Percentiles rank a stretch among this genome's conserved stretches.
These are phyloP conservation scores for Paecilomyces variotii DNA, from an alignment of 2,329 filamentous ascomycete species.

Conservation along the genomic window DNA sequence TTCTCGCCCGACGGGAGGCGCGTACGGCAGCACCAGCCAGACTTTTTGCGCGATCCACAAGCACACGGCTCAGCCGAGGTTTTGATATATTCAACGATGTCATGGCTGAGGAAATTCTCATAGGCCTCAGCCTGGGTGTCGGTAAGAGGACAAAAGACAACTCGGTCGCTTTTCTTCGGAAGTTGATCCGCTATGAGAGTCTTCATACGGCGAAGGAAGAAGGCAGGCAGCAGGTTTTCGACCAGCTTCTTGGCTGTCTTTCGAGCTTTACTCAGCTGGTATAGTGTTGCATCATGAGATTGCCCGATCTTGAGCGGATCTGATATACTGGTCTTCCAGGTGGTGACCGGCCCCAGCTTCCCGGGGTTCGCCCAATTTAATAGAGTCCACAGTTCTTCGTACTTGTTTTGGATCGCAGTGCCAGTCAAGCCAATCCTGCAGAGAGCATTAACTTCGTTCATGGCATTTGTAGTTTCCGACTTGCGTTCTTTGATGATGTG, in stretches of 20 bases:
- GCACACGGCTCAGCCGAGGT: constrained; percentile 59
- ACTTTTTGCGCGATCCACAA: constrained; percentile 60
- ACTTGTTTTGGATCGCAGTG: constrained; percentile 95
- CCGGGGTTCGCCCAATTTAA: constrained; percentile 96
- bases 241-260: constrained; percentile 78
- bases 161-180: constrained; percentile 87
- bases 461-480: constrained; percentile 71
- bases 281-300: constrained; percentile 79
- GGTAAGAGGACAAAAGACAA: constrained; percentile 91
- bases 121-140: constrained; percentile 75
- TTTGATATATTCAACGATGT: constrained; percentile 62
- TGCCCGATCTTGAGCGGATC: constrained; percentile 79
- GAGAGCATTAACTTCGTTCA: constrained; percentile 83
- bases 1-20: constrained; percentile 52
- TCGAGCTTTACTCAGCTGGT: constrained; percentile 72
- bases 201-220: constrained; percentile 91
- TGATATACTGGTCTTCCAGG: constrained; percentile 73
- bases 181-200: constrained; percentile 83
- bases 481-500: constrained; percentile 75
- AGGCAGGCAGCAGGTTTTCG: constrained; percentile 75
- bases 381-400: constrained; percentile 93
- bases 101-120: constrained; percentile 67
- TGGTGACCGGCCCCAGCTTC: constrained; percentile 54
- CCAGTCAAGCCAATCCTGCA: constrained; percentile 91
- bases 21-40: constrained; percentile 73